Percentiles rank a stretch among this genome's conserved stretches.
Conservation (phyloP, 495 filamentous ascomycete genomes). For the Bathelium albidoporum region DNA sequence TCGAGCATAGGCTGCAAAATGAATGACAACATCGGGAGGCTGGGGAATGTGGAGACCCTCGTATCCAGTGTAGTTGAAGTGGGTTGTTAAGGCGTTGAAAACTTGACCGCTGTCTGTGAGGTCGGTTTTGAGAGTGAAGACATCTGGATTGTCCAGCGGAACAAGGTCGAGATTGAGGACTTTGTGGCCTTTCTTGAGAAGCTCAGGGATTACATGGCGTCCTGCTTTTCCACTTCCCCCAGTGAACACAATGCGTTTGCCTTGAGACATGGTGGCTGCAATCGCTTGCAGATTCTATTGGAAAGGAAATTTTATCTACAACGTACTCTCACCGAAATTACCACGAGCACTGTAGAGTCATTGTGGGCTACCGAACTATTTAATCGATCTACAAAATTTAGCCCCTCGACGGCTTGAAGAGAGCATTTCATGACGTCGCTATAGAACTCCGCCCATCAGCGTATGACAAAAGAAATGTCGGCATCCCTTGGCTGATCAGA, state of each 20-base stretch:
- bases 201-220: slow-evolving; percentile 45
- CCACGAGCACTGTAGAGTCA: not conserved
- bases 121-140: slow-evolving; percentile 49
- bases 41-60: slow-evolving; percentile 29
- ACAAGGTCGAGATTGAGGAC: slow-evolving; percentile 51
- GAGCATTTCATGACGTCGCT: not conserved
- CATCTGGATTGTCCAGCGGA: slow-evolving; percentile 35
- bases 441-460: not conserved
- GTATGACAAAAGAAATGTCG: no score
- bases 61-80: slow-evolving; percentile 45
- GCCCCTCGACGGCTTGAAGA: not conserved
- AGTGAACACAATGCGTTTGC: slow-evolving; percentile 44
- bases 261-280: slow-evolving; percentile 15
- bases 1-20: slow-evolving; percentile 50
- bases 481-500: no score
- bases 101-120: slow-evolving; percentile 50
- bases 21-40: slow-evolving; percentile 49
- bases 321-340: not conserved
- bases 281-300: not conserved
- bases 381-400: not conserved
- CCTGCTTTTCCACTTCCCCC: slow-evolving; percentile 52
- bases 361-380: not conserved
- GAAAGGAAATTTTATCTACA: not conserved
- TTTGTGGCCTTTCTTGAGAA: slow-evolving; percentile 37
- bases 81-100: slow-evolving; percentile 46